Evolutionary conservation across 805 yeast genomes (phyloP).

Genomic region (Wickerhamiella sorbophila): DNA sequence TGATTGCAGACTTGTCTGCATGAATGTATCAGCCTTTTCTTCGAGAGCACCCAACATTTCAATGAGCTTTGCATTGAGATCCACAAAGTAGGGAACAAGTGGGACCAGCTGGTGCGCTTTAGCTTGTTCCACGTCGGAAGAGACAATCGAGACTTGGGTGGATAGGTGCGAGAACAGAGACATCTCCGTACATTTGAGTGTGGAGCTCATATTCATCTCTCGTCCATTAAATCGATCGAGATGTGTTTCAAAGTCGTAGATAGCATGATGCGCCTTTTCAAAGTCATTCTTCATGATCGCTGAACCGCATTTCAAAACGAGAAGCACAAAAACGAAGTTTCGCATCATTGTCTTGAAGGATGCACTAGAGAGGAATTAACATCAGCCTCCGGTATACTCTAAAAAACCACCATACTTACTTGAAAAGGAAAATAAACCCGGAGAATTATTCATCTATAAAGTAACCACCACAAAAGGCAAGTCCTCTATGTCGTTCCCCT

Average conservation of each 20-base stretch:
- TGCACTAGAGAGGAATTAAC: too few species aligned
- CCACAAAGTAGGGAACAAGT: background rate
- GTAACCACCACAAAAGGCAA: slow-evolving; percentile 69
- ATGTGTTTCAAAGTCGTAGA: background rate
- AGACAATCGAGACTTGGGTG: background rate
- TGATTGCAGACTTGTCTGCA: background rate
- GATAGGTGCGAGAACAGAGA: background rate
- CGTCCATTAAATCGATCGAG: background rate
- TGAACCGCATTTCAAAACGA: too few species aligned
- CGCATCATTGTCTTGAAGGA: too few species aligned
- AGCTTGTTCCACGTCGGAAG: background rate
- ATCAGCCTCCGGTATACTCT: too few species aligned
- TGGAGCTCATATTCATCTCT: background rate
- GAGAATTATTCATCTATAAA: background rate
- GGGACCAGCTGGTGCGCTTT: background rate
- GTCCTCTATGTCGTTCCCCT: slow-evolving; percentile 85
- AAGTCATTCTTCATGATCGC: too few species aligned
- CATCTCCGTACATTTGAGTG: background rate
- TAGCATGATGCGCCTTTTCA: background rate
- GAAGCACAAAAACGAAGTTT: too few species aligned
- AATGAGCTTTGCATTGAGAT: background rate
- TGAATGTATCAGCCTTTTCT: background rate
- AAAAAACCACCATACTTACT: too few species aligned
- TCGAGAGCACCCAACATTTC: background rate
- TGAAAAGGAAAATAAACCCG: too few species aligned